These are phyloP conservation scores for Boechera stricta DNA, from an alignment of 345 rosid species.

Conservation along the genomic window DNA sequence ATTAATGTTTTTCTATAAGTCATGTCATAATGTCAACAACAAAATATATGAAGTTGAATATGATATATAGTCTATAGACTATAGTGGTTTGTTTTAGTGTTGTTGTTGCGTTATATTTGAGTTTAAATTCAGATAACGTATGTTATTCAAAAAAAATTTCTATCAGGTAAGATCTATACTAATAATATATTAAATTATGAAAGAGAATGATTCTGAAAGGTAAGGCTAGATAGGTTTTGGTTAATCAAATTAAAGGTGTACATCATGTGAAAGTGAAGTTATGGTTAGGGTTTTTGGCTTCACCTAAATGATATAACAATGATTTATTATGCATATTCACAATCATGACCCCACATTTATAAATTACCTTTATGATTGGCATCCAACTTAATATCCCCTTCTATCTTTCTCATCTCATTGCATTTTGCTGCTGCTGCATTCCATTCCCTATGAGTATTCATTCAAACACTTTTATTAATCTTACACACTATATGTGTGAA, in stretches of 20 bases:
- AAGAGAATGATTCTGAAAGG: not conserved
- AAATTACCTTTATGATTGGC: conserved; percentile 58
- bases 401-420: conserved; percentile 70
- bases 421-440: conserved; percentile 78
- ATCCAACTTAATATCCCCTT: conserved; percentile 54
- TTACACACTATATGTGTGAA: not conserved
- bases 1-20: not conserved
- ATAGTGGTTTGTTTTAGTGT: not conserved
- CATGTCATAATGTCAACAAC: not conserved
- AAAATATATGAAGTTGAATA: not conserved
- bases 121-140: not conserved
- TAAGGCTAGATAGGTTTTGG: not conserved
- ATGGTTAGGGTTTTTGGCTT: conserved; percentile 22
- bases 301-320: not conserved
- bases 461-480: not conserved
- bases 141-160: not conserved
- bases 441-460: conserved; percentile 62
- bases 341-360: not conserved
- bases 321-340: not conserved
- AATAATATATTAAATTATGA: not conserved
- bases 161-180: not conserved
- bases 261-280: not conserved
- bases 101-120: not conserved
- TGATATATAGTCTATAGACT: not conserved
- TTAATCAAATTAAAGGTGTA: not conserved